Evolutionary conservation across 176 grass and related monocot genomes (phyloP).

Genomic region (Hyparrhenia diplandra): DNA sequence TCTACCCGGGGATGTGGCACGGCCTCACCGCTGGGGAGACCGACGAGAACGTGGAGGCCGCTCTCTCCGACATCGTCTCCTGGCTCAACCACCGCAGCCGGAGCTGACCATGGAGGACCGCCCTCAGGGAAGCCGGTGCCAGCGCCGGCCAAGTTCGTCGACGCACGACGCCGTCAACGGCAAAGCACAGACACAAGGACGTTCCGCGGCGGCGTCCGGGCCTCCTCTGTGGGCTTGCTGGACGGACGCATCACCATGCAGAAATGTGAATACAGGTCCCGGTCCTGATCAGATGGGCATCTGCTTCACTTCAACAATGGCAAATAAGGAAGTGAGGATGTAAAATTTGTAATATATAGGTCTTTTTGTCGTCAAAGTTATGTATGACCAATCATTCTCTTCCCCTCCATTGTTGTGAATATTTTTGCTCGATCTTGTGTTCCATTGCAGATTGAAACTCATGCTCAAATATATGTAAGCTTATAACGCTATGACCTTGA

Average conservation of each 20-base stretch:
- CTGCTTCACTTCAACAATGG: not conserved
- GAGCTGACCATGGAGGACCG: conserved; percentile 26
- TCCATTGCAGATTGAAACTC: not conserved
- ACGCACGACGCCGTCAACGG: not conserved
- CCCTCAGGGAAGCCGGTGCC: conserved; percentile 13
- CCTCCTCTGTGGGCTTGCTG: conserved; percentile 49
- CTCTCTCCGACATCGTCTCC: conserved; percentile 65
- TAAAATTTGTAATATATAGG: not conserved
- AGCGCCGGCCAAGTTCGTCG: not conserved
- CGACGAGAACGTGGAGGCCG: conserved; percentile 56
- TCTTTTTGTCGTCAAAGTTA: not conserved
- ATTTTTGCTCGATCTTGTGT: not conserved
- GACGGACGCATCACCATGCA: conserved; percentile 58
- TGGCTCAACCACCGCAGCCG: conserved; percentile 66
- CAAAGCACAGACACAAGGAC: not conserved
- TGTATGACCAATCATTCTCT: conserved; percentile 14
- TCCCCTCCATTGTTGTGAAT: conserved; percentile 4
- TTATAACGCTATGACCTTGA: not conserved
- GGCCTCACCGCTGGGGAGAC: conserved; percentile 82
- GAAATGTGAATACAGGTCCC: conserved; percentile 41
- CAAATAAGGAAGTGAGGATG: conserved; percentile 29
- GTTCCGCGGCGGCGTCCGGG: not conserved
- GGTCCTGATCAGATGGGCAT: not conserved
- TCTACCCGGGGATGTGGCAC: conserved; percentile 94
- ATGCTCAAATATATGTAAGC: not conserved